A percentile compares a stretch with the other conserved stretches of the same genome.
Conservation (phyloP, 768 basidiomycete genomes). For the Podaxis sp. region DNA sequence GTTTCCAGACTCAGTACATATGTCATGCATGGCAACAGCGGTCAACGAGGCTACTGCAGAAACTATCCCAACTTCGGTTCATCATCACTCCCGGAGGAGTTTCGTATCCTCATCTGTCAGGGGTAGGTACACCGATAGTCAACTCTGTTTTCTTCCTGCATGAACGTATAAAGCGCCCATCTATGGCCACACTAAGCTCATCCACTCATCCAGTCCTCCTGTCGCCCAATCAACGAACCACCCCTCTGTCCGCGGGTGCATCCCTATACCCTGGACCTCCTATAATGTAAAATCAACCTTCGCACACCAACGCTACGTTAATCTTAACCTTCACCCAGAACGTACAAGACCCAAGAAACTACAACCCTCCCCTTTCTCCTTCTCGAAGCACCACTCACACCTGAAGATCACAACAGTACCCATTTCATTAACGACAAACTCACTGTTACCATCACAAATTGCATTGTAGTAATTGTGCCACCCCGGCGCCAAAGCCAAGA, state of each 20-base stretch:
- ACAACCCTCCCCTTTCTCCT: not conserved
- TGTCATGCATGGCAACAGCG: too few relatives aligned
- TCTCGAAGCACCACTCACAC: not conserved
- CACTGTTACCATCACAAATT: not conserved
- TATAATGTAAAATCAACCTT: not conserved
- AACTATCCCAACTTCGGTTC: too few relatives aligned
- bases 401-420: not conserved
- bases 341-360: not conserved
- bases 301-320: not conserved
- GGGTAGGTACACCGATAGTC: too few relatives aligned
- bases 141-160: too few relatives aligned
- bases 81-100: too few relatives aligned
- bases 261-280: not conserved
- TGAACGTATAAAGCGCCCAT: too few relatives aligned
- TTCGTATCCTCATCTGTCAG: too few relatives aligned
- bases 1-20: too few relatives aligned
- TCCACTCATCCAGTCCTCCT: too few relatives aligned
- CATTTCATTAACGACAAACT: not conserved
- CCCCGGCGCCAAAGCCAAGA: not conserved
- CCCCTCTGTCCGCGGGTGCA: not conserved
- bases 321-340: not conserved
- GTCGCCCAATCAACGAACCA: too few relatives aligned
- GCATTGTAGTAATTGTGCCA: not conserved
- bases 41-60: too few relatives aligned
- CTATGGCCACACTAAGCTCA: too few relatives aligned